Base-by-base conservation (phyloP, 352 stramenopile species). In the Peronosclerospora sorghi region DNA sequence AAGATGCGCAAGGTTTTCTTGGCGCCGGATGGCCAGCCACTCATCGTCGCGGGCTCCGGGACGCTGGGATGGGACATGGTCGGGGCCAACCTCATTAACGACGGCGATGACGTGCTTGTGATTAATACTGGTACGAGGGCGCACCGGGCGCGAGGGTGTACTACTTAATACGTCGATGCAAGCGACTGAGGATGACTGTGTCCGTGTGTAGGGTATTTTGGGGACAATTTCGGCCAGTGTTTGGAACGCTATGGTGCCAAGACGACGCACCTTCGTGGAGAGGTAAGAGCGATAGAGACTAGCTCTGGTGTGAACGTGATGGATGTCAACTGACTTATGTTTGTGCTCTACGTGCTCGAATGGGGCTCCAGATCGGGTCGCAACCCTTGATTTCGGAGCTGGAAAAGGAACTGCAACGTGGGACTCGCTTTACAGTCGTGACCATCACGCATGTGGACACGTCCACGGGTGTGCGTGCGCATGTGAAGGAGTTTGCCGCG, bases 41-140 rank as follows among this genome's bases (percentile, higher is more conserved):
- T 87, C 13, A 39, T 87, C 5, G 75, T 87, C 18, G 61, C 68
- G 1, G 75, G 75, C 30, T 87, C 73, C 1, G 70, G 70, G 26
- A 86, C 73, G 3, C 59, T 86, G 24, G 75, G 75, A 14, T 87
- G 75, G 75, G 75, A 87, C 50, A 87, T 87, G 75, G 75, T 87
- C n/a, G 72, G 65, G 34, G 70, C 72, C 15, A 87, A 87, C 51
- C 57, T 87, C 32, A 17, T 87, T 9, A 71, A 81, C 50, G 44
- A 60, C 29, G 70, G 57, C 41, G 75, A 87, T 52, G 38, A 82
- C 45, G 75, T 68, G 44, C 68, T 87, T 8, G 58, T 85, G 21
- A 43, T 87, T 35, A 87, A 87, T 56, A 85, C 69, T 34, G 74
- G 73, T 71, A 20, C 5, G 56, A 10, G 27, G 6, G 4, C 4